Percentiles rank a stretch among this genome's conserved stretches.
Evolutionary conservation across 176 grass and related monocot genomes (phyloP).

Genomic region (Tuctoria greenei): DNA sequence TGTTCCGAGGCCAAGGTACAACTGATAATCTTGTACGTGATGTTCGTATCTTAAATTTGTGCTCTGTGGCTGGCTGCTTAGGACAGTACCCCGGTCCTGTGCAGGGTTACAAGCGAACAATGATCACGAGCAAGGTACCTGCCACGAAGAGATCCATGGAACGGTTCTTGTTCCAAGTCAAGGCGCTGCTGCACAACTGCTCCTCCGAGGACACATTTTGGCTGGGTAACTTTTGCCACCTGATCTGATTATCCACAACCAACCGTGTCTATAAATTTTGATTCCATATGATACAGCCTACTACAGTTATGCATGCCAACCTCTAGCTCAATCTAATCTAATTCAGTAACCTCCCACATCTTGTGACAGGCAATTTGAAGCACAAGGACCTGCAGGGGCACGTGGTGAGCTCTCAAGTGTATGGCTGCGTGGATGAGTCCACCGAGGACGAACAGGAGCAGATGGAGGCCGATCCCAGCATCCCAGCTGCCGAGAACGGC

Average conservation of each 20-base stretch:
- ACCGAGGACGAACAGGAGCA: slow-evolving; percentile 17
- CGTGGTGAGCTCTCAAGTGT: slow-evolving; percentile 83
- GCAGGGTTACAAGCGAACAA: slow-evolving; percentile 70
- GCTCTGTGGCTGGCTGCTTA: not conserved
- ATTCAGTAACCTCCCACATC: not conserved
- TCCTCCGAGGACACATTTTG: slow-evolving; percentile 49
- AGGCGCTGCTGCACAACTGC: slow-evolving; percentile 71
- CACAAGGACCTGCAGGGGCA: slow-evolving; percentile 77
- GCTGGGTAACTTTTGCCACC: slow-evolving; percentile 46
- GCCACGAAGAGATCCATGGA: slow-evolving; percentile 76
- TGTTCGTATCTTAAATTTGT: slow-evolving; percentile 2
- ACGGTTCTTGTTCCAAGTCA: slow-evolving; percentile 73
- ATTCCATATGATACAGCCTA: not conserved
- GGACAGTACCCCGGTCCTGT: not conserved
- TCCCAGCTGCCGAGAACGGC: slow-evolving; percentile 29
- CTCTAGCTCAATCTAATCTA: not conserved
- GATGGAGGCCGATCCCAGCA: slow-evolving; percentile 36
- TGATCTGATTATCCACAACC: not conserved
- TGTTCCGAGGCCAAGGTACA: slow-evolving; percentile 84
- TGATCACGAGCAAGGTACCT: slow-evolving; percentile 90
- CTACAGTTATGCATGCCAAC: not conserved
- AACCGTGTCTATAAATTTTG: not conserved
- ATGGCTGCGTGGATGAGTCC: slow-evolving; percentile 44
- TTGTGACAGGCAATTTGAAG: slow-evolving; percentile 61
- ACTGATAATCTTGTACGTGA: not conserved